A percentile compares a stretch with the other conserved stretches of the same genome.
Evolutionary conservation across 2,329 filamentous ascomycete genomes (phyloP).

Genomic region (Plectosphaerella plurivora): DNA sequence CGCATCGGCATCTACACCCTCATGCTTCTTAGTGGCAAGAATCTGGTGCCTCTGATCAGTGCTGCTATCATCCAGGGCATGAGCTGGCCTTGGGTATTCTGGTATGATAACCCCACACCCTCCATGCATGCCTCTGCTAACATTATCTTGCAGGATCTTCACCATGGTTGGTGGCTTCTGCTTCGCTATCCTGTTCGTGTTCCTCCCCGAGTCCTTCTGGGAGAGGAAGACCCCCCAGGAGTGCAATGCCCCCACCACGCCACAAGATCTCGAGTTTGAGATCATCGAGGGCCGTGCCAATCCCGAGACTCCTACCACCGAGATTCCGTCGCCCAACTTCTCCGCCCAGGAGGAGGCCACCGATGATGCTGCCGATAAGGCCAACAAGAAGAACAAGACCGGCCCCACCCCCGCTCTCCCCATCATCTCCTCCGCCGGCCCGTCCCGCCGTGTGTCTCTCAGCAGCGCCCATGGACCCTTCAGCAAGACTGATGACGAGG

Average conservation of each 20-base stretch:
- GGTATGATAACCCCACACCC: conserved; percentile 28
- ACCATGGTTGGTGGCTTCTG: conserved; percentile 73
- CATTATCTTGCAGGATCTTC: conserved; percentile 57
- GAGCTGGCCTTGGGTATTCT: conserved; percentile 89
- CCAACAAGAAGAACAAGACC: not conserved
- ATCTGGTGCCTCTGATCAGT: conserved; percentile 80
- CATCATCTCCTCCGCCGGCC: not conserved
- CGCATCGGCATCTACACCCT: conserved; percentile 91
- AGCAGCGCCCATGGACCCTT: conserved; percentile 11
- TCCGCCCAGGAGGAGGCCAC: not conserved
- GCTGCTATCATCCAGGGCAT: conserved; percentile 75
- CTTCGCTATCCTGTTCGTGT: conserved; percentile 72
- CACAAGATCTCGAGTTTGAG: not conserved
- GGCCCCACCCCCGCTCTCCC: not conserved
- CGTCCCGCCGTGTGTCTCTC: not conserved
- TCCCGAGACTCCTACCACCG: not conserved
- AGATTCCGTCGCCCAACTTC: not conserved
- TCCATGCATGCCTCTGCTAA: conserved; percentile 15
- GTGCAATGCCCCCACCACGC: not conserved
- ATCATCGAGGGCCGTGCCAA: not conserved
- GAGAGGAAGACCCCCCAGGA: conserved; percentile 64
- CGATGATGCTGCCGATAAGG: not conserved
- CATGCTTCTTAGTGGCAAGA: conserved; percentile 85
- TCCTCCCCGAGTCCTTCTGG: conserved; percentile 96
- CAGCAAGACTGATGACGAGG: conserved; percentile 29